Evolutionary conservation across 495 filamentous ascomycete genomes (phyloP), one percentile per base, ranked within the genome.

Genomic region (Trichoderma virens): DNA sequence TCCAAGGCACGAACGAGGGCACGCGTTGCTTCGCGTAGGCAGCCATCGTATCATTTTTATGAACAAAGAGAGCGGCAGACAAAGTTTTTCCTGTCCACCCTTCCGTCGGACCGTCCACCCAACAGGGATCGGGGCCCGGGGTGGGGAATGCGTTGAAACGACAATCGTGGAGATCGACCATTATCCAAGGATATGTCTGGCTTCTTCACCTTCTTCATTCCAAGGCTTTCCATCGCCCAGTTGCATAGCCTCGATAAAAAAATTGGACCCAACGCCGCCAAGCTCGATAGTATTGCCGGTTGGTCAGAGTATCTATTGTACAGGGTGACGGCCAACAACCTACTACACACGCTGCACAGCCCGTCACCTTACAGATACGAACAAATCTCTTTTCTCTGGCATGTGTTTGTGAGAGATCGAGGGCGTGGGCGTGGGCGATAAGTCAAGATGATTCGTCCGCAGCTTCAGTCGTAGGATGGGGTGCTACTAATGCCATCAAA

Each of bases 71-170:
- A 45, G 11, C 41, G 18, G 41, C 34, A 35, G 34, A 35, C 34
- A 35, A 35, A 3, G 34, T 35, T 35, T 35, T 3, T 13, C 34
- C 41, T 45, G 5, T 45, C n/a, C n/a, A 13, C 41, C 25, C 13
- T 56, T 56, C 51, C 51, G 51, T 56, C 51, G 51, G 25, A 56
- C 51, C 51, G 51, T 56, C 51, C 51, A 28, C 3, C n/a, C n/a
- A n/a, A n/a, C n/a, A n/a, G n/a, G n/a, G 51, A 18, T 11, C 51
- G 20, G 27, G 51, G 25, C 41, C 41, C 9, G 13, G 2, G 41
- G 41, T 45, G 41, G 41, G 41, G 11, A 45, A 45, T 20, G 18
- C 20, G 45, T 0, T 25, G 23, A 30, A 56, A 28, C 51, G 51
- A 18, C 51, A 28, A 56, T 56, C 51, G 51, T 56, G 51, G 23